Percentiles rank a stretch among this genome's conserved stretches.
phyloP scores from a whole-genome alignment of 2,329 filamentous ascomycete species.

The Myrmaecium sp. region DNA sequence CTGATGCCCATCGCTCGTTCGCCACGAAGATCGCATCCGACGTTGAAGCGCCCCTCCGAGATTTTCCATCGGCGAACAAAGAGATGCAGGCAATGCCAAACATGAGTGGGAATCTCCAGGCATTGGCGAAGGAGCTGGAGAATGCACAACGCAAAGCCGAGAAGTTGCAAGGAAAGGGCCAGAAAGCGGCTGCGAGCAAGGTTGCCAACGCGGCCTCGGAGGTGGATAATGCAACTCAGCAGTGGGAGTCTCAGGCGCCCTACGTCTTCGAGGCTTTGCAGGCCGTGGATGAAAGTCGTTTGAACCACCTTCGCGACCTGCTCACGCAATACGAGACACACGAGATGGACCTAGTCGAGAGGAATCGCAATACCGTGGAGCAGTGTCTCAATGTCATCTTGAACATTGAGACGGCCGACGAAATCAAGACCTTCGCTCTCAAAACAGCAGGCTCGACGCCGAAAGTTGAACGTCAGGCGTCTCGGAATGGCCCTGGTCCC shows the following conservation, averaged over 20 bases:
- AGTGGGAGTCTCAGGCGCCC: slow-evolving; percentile 90
- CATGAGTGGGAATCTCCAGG: slow-evolving; percentile 63
- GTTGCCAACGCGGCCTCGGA: slow-evolving; percentile 56
- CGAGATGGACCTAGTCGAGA: slow-evolving; percentile 73
- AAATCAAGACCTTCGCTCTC: slow-evolving; percentile 59
- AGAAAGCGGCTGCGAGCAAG: slow-evolving; percentile 59
- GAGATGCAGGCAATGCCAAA: slow-evolving; percentile 69
- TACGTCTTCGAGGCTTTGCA: slow-evolving; percentile 91
- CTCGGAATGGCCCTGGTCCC: slow-evolving; percentile 1
- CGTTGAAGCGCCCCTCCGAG: slow-evolving; percentile 67
- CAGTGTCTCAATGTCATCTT: slow-evolving; percentile 66
- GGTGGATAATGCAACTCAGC: slow-evolving; percentile 60
- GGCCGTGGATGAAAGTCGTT: slow-evolving; percentile 69
- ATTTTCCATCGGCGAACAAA: slow-evolving; percentile 50
- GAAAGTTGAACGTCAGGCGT: slow-evolving; percentile 11
- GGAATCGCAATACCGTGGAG: slow-evolving; percentile 56
- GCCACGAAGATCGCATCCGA: slow-evolving; percentile 72
- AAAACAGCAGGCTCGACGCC: slow-evolving; percentile 22
- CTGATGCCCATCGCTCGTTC: slow-evolving; percentile 67
- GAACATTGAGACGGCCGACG: slow-evolving; percentile 71
- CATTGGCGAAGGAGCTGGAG: slow-evolving; percentile 72
- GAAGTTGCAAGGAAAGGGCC: slow-evolving; percentile 64
- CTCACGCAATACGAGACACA: slow-evolving; percentile 88
- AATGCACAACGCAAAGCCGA: slow-evolving; percentile 71
- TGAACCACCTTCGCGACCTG: slow-evolving; percentile 79